These are phyloP conservation scores for Dactylonectria estremocensis DNA, from an alignment of 2,329 filamentous ascomycete genomes.

Conservation along the genomic window DNA sequence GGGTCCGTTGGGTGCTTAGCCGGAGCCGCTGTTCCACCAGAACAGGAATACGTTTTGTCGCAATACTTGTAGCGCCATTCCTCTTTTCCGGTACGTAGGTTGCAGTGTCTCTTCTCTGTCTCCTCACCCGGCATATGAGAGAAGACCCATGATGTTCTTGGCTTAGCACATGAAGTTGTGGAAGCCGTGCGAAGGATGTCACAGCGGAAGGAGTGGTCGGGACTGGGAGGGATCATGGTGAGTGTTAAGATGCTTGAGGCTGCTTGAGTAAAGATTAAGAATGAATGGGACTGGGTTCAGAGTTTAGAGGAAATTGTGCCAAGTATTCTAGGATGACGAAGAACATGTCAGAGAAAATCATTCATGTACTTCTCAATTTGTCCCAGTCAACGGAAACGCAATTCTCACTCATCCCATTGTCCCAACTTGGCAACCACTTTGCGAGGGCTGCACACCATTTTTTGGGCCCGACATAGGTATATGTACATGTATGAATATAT, in stretches of 20 bases:
- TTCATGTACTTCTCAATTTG: not conserved
- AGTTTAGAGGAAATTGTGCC: not conserved
- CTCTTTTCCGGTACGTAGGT: too few species aligned
- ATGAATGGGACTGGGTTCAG: too few species aligned
- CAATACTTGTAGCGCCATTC: too few species aligned
- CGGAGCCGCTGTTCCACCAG: too few species aligned
- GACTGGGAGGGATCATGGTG: conserved; percentile 10
- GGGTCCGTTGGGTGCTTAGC: too few species aligned
- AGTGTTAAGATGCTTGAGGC: not conserved
- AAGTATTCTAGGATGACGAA: not conserved
- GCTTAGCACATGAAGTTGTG: too few species aligned
- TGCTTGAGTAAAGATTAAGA: not conserved
- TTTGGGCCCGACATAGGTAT: too few species aligned
- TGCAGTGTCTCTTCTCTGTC: too few species aligned
- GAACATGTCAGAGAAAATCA: not conserved
- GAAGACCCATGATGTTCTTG: too few species aligned
- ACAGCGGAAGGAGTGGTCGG: conserved; percentile 8
- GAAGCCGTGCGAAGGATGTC: conserved; percentile 4
- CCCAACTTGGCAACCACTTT: not conserved
- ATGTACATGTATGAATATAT: too few species aligned
- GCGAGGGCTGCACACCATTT: not conserved
- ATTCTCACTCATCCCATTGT: not conserved
- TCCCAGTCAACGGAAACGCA: not conserved
- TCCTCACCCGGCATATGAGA: too few species aligned
- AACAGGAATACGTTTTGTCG: too few species aligned